These are phyloP conservation scores for Blastobotrys parvus DNA, from an alignment of 805 yeast species.

Conservation along the genomic window DNA sequence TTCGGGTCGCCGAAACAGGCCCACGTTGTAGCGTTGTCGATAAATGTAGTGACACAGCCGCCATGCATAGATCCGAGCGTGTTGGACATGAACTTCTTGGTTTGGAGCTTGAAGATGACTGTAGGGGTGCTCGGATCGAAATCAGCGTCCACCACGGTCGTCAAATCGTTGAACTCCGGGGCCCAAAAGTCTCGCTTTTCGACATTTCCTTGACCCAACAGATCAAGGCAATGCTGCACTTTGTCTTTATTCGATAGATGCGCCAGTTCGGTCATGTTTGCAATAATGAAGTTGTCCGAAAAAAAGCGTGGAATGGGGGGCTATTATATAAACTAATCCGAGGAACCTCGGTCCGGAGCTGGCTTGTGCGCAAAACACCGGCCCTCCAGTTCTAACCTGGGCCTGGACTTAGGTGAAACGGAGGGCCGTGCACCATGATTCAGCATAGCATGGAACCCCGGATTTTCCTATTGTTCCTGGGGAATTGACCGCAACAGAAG, in stretches of 20 bases:
- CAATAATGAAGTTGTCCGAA: no score
- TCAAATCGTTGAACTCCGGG: not conserved
- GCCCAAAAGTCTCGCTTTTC: conserved; percentile 1
- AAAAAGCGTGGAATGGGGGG: no score
- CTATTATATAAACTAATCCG: no score
- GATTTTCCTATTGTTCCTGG: no score
- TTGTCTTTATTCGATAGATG: not conserved
- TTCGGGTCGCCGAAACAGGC: conserved; percentile 19
- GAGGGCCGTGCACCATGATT: no score
- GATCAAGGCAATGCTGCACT: not conserved
- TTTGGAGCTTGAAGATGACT: conserved; percentile 1
- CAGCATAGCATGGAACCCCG: no score
- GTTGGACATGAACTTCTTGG: conserved; percentile 3
- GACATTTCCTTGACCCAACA: not conserved
- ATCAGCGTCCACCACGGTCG: not conserved
- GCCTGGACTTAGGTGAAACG: no score
- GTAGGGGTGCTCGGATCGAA: not conserved
- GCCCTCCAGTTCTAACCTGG: no score
- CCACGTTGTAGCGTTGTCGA: conserved; percentile 20
- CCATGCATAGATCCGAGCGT: conserved; percentile 23
- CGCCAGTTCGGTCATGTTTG: not conserved
- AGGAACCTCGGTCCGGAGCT: no score
- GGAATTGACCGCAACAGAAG: no score
- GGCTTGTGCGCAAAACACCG: no score
- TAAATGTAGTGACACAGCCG: conserved; percentile 26